Percentiles rank a stretch among this genome's conserved stretches.
These are phyloP conservation scores for Rhodosporidiobolus sp. DNA, from an alignment of 768 basidiomycete genomes.

Conservation along the genomic window DNA sequence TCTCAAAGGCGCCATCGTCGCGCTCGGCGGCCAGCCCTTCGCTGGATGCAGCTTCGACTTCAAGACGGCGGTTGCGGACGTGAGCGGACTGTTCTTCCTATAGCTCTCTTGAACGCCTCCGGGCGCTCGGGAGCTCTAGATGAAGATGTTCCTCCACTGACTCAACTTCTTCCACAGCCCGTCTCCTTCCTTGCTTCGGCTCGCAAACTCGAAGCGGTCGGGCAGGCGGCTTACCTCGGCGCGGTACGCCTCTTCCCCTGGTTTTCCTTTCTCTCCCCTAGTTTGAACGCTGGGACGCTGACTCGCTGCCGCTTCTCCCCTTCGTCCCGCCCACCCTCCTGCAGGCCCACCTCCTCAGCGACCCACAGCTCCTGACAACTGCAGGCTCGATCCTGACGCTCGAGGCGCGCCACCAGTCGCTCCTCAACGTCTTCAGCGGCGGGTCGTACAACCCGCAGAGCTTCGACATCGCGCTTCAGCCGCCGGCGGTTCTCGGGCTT, in stretches of 20 bases:
- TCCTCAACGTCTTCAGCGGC: conserved; percentile 67
- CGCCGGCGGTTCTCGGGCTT: conserved; percentile 31
- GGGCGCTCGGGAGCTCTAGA: no score
- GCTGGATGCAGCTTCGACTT: conserved; percentile 69
- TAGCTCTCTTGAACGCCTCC: no score
- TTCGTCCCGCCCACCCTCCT: no score
- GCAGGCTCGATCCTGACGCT: conserved; percentile 55
- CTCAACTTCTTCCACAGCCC: conserved; percentile 11
- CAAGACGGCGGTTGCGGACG: conserved; percentile 60
- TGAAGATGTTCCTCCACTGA: no score
- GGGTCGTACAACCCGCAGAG: conserved; percentile 60
- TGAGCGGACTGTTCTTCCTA: conserved; percentile 43
- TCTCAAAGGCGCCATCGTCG: conserved; percentile 51
- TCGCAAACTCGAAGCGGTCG: conserved; percentile 71
- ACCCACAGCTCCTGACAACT: conserved; percentile 27
- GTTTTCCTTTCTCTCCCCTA: no score
- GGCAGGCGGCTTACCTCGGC: conserved; percentile 58
- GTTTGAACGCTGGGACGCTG: background rate
- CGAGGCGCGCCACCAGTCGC: conserved; percentile 77
- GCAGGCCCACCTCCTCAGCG: conserved; percentile 24
- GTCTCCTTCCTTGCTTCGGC: conserved; percentile 67
- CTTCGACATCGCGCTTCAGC: conserved; percentile 68
- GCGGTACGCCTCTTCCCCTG: conserved; percentile 2
- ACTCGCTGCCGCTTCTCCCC: background rate
- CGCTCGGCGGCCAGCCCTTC: conserved; percentile 59